A percentile compares a stretch with the other conserved stretches of the same genome.
Conservation (phyloP, 768 basidiomycete genomes). For the Agaricus blazei region DNA sequence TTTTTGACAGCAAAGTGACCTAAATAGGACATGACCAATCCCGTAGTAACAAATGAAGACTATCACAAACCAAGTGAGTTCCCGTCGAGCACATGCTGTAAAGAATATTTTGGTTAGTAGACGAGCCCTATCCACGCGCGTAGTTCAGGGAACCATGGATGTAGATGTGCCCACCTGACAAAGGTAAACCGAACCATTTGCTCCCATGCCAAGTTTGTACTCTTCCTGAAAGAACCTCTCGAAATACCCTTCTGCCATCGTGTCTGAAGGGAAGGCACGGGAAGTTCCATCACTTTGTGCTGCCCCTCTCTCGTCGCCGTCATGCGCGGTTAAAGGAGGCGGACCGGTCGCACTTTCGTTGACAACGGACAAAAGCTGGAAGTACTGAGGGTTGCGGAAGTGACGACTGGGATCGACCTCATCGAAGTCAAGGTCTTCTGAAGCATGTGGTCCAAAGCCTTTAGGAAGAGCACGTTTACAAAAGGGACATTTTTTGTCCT, state of each 20-base stretch:
- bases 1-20: conserved; percentile 95
- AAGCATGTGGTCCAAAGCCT: conserved; percentile 30
- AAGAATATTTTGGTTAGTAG: conserved; percentile 7
- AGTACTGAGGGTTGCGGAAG: conserved; percentile 70
- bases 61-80: conserved; percentile 66
- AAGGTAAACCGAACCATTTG: conserved; percentile 85
- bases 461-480: conserved; percentile 59
- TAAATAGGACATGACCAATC: conserved; percentile 15
- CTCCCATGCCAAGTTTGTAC: conserved; percentile 87
- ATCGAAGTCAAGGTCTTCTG: conserved; percentile 20
- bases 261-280: conserved; percentile 55
- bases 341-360: conserved; percentile 60
- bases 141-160: neutral
- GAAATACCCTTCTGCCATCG: conserved; percentile 92
- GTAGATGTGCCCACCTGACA: conserved; percentile 54
- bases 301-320: neutral
- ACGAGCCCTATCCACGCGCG: conserved; percentile 4
- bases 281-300: neutral
- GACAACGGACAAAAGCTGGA: conserved; percentile 67
- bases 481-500: conserved; percentile 55
- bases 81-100: conserved; percentile 80
- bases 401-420: conserved; percentile 38
- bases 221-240: conserved; percentile 91
- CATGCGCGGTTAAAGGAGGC: conserved; percentile 33
- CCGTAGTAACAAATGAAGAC: conserved; percentile 6